These are phyloP conservation scores for Heterobasidion occidentale DNA, from an alignment of 1,284 basidiomycete genomes.

Conservation along the genomic window DNA sequence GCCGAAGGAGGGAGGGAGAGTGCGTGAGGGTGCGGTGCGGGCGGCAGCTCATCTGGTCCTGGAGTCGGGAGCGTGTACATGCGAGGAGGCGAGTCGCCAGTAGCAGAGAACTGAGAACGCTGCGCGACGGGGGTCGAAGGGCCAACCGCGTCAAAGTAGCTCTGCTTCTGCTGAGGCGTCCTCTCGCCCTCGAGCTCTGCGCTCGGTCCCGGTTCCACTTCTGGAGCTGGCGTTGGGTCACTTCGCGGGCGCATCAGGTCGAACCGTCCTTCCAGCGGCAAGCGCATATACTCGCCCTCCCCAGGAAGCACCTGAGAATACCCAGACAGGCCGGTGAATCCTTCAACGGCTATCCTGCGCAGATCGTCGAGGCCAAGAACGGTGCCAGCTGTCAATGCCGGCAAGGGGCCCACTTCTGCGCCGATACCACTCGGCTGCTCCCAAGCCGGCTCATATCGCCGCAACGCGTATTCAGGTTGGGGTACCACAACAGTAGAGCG, in stretches of 20 bases:
- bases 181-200: neutral
- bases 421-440: slow-evolving; percentile 34
- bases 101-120: slow-evolving; percentile 9
- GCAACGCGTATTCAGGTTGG: slow-evolving; percentile 53
- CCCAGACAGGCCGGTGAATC: slow-evolving; percentile 25
- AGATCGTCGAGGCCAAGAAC: slow-evolving; percentile 62
- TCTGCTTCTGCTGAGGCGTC: neutral
- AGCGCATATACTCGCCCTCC: slow-evolving; percentile 66
- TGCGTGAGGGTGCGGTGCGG: slow-evolving; percentile 29
- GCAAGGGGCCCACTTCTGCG: slow-evolving; percentile 19
- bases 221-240: slow-evolving; percentile 19
- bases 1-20: slow-evolving; percentile 20
- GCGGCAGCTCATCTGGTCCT: slow-evolving; percentile 42
- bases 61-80: slow-evolving; percentile 46
- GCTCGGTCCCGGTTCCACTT: neutral
- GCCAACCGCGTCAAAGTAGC: neutral
- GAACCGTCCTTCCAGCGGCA: slow-evolving; percentile 82
- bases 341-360: slow-evolving; percentile 56
- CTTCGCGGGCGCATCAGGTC: slow-evolving; percentile 70
- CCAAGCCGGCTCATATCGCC: slow-evolving; percentile 71
- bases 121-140: slow-evolving; percentile 19
- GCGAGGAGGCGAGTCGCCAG: slow-evolving; percentile 16
- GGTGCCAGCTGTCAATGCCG: slow-evolving; percentile 17
- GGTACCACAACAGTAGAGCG: slow-evolving; percentile 41
- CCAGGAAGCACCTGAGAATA: slow-evolving; percentile 16